phyloP scores from a whole-genome alignment of 192 early-diverging fungal species.

The Chytriomyces sp. region DNA sequence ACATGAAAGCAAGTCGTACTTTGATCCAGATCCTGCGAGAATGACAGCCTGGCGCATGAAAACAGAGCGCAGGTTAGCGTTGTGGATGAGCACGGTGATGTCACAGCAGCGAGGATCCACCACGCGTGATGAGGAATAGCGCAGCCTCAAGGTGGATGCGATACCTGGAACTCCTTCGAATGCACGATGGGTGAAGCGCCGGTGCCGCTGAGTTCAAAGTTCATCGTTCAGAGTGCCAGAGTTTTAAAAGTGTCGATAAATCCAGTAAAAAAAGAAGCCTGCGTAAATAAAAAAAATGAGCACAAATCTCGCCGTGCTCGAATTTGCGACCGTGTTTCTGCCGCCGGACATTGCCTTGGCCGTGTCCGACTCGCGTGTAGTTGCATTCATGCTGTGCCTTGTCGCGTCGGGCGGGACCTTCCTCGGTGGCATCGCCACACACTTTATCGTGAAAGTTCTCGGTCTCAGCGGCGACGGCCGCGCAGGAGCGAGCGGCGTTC shows the following conservation, averaged over 20 bases:
- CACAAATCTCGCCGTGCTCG: too few relatives aligned
- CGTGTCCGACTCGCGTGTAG: constrained; percentile 36
- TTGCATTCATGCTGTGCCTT: constrained; percentile 52
- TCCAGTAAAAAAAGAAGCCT: too few relatives aligned
- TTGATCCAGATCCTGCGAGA: constrained; percentile 31
- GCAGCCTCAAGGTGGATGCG: neutral
- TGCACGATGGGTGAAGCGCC: neutral
- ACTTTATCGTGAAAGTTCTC: constrained; percentile 28
- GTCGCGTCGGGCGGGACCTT: constrained; percentile 57
- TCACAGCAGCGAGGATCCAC: neutral
- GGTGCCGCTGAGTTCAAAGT: neutral
- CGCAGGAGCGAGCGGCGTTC: constrained; percentile 36
- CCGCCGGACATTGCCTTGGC: neutral
- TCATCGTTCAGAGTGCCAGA: neutral
- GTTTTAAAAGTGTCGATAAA: too few relatives aligned
- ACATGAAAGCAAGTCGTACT: neutral
- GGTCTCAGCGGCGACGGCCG: constrained; percentile 42
- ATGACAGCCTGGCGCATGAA: constrained; percentile 28
- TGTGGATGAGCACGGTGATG: neutral
- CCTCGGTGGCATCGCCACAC: constrained; percentile 38
- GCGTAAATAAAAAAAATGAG: too few relatives aligned
- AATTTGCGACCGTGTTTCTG: too few relatives aligned
- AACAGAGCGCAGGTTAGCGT: neutral
- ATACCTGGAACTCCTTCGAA: constrained; percentile 23
- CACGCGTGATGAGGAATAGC: neutral